Conservation (phyloP, 345 rosid genomes). For the Hibiscus tridactylites region DNA sequence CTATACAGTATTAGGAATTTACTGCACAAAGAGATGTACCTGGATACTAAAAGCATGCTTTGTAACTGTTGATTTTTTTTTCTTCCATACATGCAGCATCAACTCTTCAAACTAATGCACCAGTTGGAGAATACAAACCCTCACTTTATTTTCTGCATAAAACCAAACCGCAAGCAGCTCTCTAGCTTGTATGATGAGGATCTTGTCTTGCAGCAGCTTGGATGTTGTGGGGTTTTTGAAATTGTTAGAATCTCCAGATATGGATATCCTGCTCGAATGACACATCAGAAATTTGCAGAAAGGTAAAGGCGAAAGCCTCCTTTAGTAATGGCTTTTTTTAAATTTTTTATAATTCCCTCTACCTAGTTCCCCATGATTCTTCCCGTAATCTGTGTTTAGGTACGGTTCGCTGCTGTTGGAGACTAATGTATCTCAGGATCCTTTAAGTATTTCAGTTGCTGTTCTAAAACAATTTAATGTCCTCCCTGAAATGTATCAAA, state of each 20-base stretch:
- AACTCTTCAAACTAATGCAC: conserved; percentile 82
- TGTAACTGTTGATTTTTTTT: background rate
- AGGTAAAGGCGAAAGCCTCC: conserved; percentile 34
- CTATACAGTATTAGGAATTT: background rate
- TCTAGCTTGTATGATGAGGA: conserved; percentile 60
- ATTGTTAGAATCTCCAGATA: conserved; percentile 82
- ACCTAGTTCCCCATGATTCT: background rate
- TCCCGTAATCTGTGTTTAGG: conserved; percentile 29
- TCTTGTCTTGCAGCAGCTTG: conserved; percentile 73
- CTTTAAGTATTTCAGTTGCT: conserved; percentile 70
- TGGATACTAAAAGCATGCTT: background rate
- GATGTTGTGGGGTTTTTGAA: conserved; percentile 81
- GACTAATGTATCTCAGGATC: conserved; percentile 42
- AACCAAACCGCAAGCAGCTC: conserved; percentile 32
- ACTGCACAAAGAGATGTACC: background rate
- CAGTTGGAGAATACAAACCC: conserved; percentile 76
- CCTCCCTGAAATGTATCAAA: conserved; percentile 85
- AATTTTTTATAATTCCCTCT: background rate
- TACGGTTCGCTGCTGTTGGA: conserved; percentile 60
- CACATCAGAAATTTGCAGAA: conserved; percentile 74
- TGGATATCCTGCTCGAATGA: conserved; percentile 82
- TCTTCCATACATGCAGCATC: conserved; percentile 43
- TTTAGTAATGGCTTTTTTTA: background rate
- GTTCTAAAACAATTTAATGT: conserved; percentile 61
- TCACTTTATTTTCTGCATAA: conserved; percentile 79